These are phyloP conservation scores for Picochlorum sp. DNA, from an alignment of 139 green algal species.

Conservation along the genomic window DNA sequence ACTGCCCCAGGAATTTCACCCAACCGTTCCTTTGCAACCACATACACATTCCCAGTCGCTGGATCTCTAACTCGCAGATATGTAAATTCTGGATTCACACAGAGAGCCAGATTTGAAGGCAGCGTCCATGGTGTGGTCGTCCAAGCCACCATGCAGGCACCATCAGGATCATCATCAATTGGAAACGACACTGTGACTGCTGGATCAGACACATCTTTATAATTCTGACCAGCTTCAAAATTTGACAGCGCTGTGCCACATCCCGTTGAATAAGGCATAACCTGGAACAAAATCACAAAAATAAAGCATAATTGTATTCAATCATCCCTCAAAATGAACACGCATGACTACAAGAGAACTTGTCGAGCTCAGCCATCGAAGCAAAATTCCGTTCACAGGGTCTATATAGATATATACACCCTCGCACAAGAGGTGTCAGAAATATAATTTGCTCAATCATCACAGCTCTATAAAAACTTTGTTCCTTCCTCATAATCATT, in stretches of 20 bases:
- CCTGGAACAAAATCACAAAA: constrained; percentile 32
- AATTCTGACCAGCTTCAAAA: constrained; percentile 98
- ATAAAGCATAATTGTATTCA: not conserved
- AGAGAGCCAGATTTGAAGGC: constrained; percentile 94
- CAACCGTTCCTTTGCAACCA: constrained; percentile 80
- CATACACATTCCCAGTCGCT: constrained; percentile 63
- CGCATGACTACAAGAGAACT: no score
- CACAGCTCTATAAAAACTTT: constrained; percentile 2
- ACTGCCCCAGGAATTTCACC: constrained; percentile 72
- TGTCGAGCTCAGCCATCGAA: not conserved
- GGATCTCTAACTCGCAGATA: constrained; percentile 74
- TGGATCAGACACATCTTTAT: constrained; percentile 82
- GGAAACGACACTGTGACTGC: constrained; percentile 73
- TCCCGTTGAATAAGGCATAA: constrained; percentile 97
- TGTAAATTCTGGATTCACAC: constrained; percentile 82
- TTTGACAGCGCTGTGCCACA: constrained; percentile 92
- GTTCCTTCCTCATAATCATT: no score
- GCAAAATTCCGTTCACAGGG: constrained; percentile 14
- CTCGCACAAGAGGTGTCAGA: constrained; percentile 32
- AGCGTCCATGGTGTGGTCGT: constrained; percentile 99
- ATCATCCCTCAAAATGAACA: no score
- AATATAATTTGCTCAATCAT: constrained; percentile 17
- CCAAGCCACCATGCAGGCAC: constrained; percentile 83
- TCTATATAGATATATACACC: not conserved
- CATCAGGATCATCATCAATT: constrained; percentile 56